Percentiles rank a stretch among this genome's conserved stretches.
phyloP scores from a whole-genome alignment of 176 grass and related monocot genomes.

The Oryza coarctata region DNA sequence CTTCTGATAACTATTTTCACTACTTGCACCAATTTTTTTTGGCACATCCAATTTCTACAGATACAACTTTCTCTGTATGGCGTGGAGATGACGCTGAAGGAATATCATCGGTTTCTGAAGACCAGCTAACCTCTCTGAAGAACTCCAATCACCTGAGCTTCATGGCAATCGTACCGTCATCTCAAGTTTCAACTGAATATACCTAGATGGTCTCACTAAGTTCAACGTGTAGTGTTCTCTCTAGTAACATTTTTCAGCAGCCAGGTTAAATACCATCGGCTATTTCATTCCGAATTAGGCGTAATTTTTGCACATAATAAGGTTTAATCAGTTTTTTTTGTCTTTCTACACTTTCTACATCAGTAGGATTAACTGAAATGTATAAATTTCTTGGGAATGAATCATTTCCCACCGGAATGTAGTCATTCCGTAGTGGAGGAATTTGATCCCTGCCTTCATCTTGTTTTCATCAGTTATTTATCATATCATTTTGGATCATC shows the following conservation, averaged over 20 bases:
- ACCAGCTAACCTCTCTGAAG: conserved; percentile 11
- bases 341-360: no score
- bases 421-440: no score
- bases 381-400: no score
- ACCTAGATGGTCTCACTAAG: not conserved
- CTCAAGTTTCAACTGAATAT: not conserved
- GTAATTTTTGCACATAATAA: not conserved
- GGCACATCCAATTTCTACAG: conserved; percentile 57
- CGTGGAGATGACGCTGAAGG: conserved; percentile 52
- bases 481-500: no score
- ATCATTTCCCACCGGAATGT: no score
- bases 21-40: not conserved
- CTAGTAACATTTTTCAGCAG: not conserved
- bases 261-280: not conserved
- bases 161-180: not conserved
- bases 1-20: not conserved
- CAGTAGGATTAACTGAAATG: no score
- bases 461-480: no score
- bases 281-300: not conserved
- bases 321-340: not conserved
- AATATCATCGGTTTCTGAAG: conserved; percentile 55
- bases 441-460: no score
- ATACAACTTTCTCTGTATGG: conserved; percentile 62
- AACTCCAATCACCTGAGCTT: conserved; percentile 5
- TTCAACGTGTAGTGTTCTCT: not conserved